Evolutionary conservation across 2,329 filamentous ascomycete genomes (phyloP), one percentile per base, ranked within the genome.

Genomic region (Epichloe hybrida): DNA sequence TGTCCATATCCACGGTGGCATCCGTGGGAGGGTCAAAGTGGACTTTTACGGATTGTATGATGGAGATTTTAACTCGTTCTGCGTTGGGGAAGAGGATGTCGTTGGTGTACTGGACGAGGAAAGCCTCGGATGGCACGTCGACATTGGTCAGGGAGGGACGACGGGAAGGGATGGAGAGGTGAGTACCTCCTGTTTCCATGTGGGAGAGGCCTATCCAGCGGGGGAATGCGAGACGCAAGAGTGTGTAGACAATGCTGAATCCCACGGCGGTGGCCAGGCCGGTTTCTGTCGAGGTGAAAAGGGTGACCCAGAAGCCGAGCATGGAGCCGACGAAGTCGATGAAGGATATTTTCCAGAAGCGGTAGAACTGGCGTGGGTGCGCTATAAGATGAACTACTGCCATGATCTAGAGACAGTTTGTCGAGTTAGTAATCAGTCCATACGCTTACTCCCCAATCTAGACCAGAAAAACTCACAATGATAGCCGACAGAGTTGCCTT

Each of bases 401-500:
- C 53, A 76, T 79, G 56, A 84, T 82, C 67, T 71, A 27, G 23
- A 4, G 11, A 31, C 4, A 0, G 9, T 15, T 38, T 23, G 17
- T 31, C 27, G 27, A n/a, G 36, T 46, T 11, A 42, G 49, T 3
- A 46, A 23, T 9, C 4, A 43, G 17, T 5, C 5, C 20, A 27
- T 37, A 51, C 8, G 8, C 9, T 31, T 31, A 31, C 27, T 9
- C 27, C 8, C 27, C 27, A 31, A 31, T 31, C 27, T 31, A 31
- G 27, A 31, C 27, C 27, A 9, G 27, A 31, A 31, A 8, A 31
- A 31, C 68, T 54, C 59, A 71, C 60, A 55, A 84, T 83, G 53
- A 84, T 82, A 2, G 80, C 81, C 1, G 81, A 74, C 1, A 84
- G 69, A 0, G 78, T 81, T 0, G 80, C 72, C 56, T 82, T 81